Base-by-base conservation (phyloP, 2,329 filamentous ascomycete species). In the Colletotrichum salicis region DNA sequence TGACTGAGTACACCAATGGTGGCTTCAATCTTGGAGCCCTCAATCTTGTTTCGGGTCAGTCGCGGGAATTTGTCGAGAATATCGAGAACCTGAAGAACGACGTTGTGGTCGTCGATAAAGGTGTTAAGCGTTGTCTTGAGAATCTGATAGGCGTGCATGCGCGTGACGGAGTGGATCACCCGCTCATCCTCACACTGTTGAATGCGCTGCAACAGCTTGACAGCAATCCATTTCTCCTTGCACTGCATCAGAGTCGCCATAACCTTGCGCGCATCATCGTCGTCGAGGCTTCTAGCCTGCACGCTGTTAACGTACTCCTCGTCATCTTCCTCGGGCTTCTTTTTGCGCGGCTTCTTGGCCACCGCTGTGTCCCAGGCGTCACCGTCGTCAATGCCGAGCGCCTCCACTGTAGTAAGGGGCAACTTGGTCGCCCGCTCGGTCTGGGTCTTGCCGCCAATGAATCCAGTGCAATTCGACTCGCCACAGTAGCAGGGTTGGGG, bases 201-300 rank as follows among this genome's bases (percentile, higher is more conserved):
- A 73, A 99, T 95, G 64, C 96, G 95, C 76, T 92, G 89, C 71
- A 99, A 89, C 68, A 99, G 86, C 83, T 98, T 98, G 83, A 98
- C 95, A 3, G 94, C 95, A 81, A 99, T 98, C 96, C 96, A 99
- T 83, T 98, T 98, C 86, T 99, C 96, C 83, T 97, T 97, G 87
- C 94, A 97, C 81, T 98, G 96, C 91, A 97, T 95, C 71, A 99
- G 90, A 64, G 95, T 93, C 29, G 96, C 95, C 94, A 98, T 97
- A 81, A 98, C 94, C 83, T 97, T 97, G 77, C 93, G 94, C 73
- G 97, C 94, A 74, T 93, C 94, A 71, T 92, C 90, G 77, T 96
- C 94, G 75, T 94, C 91, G 71, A 98, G 88, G 59, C 89, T 91
- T 78, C 91, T 93, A 63, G 93, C 91, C 80, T 96, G 90, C 72